Evolutionary conservation across 805 yeast species (phyloP), one percentile per base, ranked within the genome.

Genomic region (Isabelozyma pseudorhagii): DNA sequence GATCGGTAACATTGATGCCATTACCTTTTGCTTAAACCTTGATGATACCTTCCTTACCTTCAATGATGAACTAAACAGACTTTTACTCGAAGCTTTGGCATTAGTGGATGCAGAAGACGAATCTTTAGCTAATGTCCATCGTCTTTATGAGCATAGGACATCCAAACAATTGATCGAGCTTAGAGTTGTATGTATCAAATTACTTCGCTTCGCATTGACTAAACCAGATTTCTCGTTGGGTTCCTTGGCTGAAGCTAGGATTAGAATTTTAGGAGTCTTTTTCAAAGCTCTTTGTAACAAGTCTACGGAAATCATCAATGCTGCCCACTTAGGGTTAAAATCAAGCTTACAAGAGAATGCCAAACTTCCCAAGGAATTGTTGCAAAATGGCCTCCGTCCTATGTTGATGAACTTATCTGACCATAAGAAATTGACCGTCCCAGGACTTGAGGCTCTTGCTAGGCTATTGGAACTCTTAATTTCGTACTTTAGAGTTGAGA

Each of bases 31-130:
- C 62, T 71, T 94, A 50, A 83, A 86, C 1, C 74, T 93, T 45
- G 94, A 89, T 10, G 80, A 87, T 54, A 79, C 97, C 0, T 91
- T 93, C 57, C 71, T 93, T 55, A 85, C 85, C 8, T 93, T 90
- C 63, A 89, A 88, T 56, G 98, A 94, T 48, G 98, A 96, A 61
- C 70, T 94, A 51, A 87, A 85, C 51, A 74, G 99, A 47, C 72
- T 96, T 49, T 70, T 94, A 8, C 81, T 89, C 50, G 99, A 94
- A 63, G 97, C 97, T 0, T 75, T 93, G 49, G 97, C 97, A 0
- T 72, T 94, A 45, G 97, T 94, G 7, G 99, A 94, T 69, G 98
- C 99, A 0, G 99, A 94, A 50, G 99, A 94, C 65, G 97, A 93
- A 59, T 89, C 97, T 2, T 74, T 96, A 53, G 90, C 97, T 0